Conservation (phyloP, 768 basidiomycete species). For the Plicaturopsis crispa region DNA sequence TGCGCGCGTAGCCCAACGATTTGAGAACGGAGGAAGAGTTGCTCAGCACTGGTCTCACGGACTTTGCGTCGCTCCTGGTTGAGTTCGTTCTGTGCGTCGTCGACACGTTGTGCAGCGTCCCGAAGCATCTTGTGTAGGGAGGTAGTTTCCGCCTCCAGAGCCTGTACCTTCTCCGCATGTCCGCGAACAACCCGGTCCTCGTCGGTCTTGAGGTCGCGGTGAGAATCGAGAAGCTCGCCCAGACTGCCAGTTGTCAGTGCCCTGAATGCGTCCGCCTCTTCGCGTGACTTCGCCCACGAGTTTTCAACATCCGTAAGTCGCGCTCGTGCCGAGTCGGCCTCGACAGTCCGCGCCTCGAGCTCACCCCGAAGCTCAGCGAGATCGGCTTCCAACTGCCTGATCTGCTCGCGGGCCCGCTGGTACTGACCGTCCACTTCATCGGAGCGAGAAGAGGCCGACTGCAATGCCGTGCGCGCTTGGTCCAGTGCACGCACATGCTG, state of each 20-base stretch:
- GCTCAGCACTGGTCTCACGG: constrained; percentile 58
- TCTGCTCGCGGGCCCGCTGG: constrained; percentile 61
- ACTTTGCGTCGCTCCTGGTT: constrained; percentile 58
- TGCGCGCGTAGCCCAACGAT: constrained; percentile 68
- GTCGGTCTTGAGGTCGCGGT: constrained; percentile 77
- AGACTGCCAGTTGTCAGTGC: constrained; percentile 81
- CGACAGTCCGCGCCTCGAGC: constrained; percentile 64
- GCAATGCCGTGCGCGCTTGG: constrained; percentile 72
- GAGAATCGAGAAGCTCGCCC: constrained; percentile 82
- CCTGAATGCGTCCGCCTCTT: constrained; percentile 88
- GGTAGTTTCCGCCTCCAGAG: constrained; percentile 68
- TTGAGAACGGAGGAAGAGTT: constrained; percentile 61
- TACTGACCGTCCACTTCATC: constrained; percentile 74
- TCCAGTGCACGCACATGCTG: constrained; percentile 86
- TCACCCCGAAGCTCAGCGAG: constrained; percentile 75
- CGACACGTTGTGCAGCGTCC: constrained; percentile 64
- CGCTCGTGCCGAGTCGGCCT: constrained; percentile 61
- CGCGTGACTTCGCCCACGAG: constrained; percentile 85
- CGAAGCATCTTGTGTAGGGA: constrained; percentile 76
- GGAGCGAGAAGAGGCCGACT: constrained; percentile 67
- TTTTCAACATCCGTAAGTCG: constrained; percentile 79
- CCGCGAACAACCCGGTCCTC: constrained; percentile 72
- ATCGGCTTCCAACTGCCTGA: constrained; percentile 66
- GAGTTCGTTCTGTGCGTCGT: constrained; percentile 60
- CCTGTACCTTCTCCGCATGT: constrained; percentile 76